These are phyloP conservation scores for Clarireedia hainanense DNA, from an alignment of 2,329 filamentous ascomycete species.

Conservation along the genomic window DNA sequence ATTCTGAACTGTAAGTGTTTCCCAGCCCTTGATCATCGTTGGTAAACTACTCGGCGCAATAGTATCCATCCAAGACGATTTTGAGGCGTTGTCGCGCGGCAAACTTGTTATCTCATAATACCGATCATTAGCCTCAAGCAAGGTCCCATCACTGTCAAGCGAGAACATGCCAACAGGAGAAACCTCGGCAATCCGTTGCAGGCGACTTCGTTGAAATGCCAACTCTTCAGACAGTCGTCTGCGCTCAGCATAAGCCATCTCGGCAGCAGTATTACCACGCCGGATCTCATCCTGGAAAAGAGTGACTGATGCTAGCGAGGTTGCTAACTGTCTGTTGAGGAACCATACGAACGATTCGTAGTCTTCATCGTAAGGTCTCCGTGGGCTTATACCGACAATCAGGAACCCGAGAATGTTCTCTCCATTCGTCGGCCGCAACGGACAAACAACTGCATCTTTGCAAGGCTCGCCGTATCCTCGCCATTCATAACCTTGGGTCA, in stretches of 20 bases:
- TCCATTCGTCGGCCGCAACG: conserved; percentile 59
- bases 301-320: conserved; percentile 73
- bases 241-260: conserved; percentile 60
- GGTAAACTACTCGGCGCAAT: conserved; percentile 56
- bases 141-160: conserved; percentile 58
- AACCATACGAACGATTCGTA: conserved; percentile 72
- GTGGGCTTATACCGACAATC: conserved; percentile 52
- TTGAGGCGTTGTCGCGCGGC: conserved; percentile 45
- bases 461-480: conserved; percentile 65
- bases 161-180: conserved; percentile 80
- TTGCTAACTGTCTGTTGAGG: conserved; percentile 66
- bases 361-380: conserved; percentile 69
- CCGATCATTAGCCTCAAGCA: conserved; percentile 75
- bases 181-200: conserved; percentile 66
- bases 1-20: conserved; percentile 49
- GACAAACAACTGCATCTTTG: conserved; percentile 64
- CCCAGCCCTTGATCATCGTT: conserved; percentile 52
- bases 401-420: conserved; percentile 50
- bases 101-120: conserved; percentile 67
- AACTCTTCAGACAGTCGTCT: conserved; percentile 22
- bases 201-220: conserved; percentile 18
- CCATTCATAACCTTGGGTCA: conserved; percentile 62
- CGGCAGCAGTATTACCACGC: conserved; percentile 63
- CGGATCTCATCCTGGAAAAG: conserved; percentile 78
- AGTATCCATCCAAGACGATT: conserved; percentile 63